Evolutionary conservation across 2,329 filamentous ascomycete genomes (phyloP), one percentile per base, ranked within the genome.

Genomic region (Fusarium sp.): DNA sequence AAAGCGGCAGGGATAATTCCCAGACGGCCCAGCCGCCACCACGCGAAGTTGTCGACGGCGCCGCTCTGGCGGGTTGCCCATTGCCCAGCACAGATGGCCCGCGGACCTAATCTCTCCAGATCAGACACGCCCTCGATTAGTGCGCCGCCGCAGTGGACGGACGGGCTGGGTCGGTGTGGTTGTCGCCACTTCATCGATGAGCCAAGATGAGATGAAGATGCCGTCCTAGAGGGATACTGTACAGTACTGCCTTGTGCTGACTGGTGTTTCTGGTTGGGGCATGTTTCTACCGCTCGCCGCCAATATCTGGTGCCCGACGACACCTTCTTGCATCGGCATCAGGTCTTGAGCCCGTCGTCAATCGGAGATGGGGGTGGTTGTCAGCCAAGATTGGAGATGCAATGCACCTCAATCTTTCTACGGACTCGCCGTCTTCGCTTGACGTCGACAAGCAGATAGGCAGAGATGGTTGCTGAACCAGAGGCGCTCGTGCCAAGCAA

Each of bases 51-150:
- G 71, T 73, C 61, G 67, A 76, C 71, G 73, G 75, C 73, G 73
- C 76, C 73, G 71, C 59, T 60, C 73, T 78, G 76, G 70, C 68
- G 76, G 74, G 67, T 66, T 78, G 65, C 52, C 71, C 72, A 43
- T 67, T 67, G 58, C 59, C 63, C 67, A 60, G 39, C 56, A 62
- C 60, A 78, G 73, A 77, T 78, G 72, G 75, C 70, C 72, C 72
- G 76, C 67, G 72, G 76, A 72, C 75, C 72, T 75, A 78, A 78
- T 78, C 76, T 78, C 74, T 75, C 66, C 67, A 77, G 76, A 78
- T 78, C 76, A 77, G 73, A 78, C 76, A 78, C 68, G 61, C 68
- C 69, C 66, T 78, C 73, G 74, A 76, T 78, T 77, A 77, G 76
- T 78, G 76, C 72, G 72, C 70, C 62, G 72, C 74, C 57, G 59